Conservation (phyloP, 176 grass and related monocot genomes). For the Triticum timopheevii region DNA sequence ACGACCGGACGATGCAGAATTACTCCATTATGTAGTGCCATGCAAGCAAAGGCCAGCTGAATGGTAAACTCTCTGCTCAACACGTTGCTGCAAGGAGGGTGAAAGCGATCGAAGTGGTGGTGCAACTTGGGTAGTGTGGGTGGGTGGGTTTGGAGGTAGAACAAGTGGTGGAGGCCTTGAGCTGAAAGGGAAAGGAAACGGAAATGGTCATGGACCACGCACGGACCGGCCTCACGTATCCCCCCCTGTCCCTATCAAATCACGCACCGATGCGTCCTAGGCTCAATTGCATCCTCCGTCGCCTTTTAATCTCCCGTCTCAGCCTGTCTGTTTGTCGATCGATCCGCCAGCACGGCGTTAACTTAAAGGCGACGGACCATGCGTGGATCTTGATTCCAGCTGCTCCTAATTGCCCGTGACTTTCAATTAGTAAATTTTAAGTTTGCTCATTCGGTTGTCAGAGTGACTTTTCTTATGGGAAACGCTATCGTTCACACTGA, state of each 20-base stretch:
- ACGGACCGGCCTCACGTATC: conserved; percentile 32
- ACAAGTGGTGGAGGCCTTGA: background rate
- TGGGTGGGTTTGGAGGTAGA: background rate
- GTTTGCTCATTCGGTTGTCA: background rate
- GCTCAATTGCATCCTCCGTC: background rate
- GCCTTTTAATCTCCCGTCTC: conserved; percentile 28
- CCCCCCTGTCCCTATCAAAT: conserved; percentile 34
- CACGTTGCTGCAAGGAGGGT: background rate
- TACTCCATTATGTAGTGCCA: background rate
- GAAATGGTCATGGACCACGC: conserved; percentile 46
- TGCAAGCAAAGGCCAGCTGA: background rate
- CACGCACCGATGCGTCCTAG: background rate
- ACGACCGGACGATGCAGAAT: background rate
- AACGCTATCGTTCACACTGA: too few species aligned
- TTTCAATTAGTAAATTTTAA: background rate
- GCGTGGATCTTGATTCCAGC: background rate
- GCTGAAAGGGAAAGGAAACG: conserved; percentile 75
- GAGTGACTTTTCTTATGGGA: too few species aligned
- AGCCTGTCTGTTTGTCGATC: conserved; percentile 1
- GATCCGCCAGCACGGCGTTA: background rate
- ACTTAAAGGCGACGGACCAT: conserved; percentile 1
- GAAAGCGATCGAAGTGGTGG: background rate
- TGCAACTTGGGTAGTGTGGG: background rate
- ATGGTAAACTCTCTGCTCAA: background rate
- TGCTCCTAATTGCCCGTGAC: background rate